These are phyloP conservation scores for Melanopsichium pennsylvanicum DNA, from an alignment of 1,284 basidiomycete species.

Conservation along the genomic window DNA sequence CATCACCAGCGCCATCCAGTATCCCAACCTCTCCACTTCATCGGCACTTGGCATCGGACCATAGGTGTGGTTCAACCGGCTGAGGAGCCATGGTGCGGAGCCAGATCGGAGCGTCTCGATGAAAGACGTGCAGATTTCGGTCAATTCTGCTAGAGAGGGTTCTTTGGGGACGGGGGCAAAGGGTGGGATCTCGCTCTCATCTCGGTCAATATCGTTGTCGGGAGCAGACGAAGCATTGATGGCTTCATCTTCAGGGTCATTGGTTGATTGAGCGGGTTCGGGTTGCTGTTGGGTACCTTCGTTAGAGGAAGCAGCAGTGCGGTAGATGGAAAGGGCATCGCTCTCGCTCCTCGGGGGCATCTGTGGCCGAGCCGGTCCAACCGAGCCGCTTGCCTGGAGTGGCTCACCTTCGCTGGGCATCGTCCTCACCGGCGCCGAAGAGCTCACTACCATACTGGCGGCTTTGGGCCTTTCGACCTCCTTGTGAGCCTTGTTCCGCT, in stretches of 20 bases:
- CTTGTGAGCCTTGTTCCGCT: slow-evolving; percentile 30
- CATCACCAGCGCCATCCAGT: slow-evolving; percentile 85
- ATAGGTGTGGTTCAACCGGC: slow-evolving; percentile 74
- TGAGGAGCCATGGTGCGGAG: slow-evolving; percentile 88
- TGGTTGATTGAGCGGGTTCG: neutral
- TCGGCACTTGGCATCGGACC: slow-evolving; percentile 52
- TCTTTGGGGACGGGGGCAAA: slow-evolving; percentile 58
- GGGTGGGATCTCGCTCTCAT: slow-evolving; percentile 15
- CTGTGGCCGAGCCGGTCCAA: slow-evolving; percentile 9
- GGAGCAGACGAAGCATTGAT: too few species aligned
- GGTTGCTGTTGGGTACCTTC: neutral
- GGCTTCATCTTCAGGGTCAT: neutral
- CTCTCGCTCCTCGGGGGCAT: slow-evolving; percentile 19
- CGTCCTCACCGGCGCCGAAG: slow-evolving; percentile 13
- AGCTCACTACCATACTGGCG: slow-evolving; percentile 8
- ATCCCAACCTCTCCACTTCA: slow-evolving; percentile 55
- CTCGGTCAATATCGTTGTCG: too few species aligned
- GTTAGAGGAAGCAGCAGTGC: neutral
- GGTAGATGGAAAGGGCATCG: slow-evolving; percentile 34
- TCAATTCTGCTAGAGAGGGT: slow-evolving; percentile 74
- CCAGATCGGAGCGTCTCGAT: slow-evolving; percentile 80
- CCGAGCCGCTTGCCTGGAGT: neutral
- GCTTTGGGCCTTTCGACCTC: slow-evolving; percentile 8
- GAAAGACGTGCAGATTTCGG: slow-evolving; percentile 80
- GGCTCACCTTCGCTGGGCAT: neutral